Evolutionary conservation across 1,284 basidiomycete genomes (phyloP).

Genomic region (Xerocomus nothofagi): DNA sequence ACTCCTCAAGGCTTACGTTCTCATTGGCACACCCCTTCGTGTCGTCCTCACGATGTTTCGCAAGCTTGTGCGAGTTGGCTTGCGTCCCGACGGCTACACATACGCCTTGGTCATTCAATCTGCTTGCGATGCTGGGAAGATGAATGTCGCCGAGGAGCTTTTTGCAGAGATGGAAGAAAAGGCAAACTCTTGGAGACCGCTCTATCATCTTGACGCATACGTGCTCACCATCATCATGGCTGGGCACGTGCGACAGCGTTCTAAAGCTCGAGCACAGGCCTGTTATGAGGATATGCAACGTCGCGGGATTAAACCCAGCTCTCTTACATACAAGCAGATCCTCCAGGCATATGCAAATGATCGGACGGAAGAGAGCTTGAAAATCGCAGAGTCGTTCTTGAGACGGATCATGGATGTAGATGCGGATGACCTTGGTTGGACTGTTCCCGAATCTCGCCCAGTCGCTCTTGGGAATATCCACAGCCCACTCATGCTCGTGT

Average conservation of each 20-base stretch:
- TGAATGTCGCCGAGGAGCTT: constrained; percentile 68
- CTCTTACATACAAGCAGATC: constrained; percentile 74
- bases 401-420: constrained; percentile 44
- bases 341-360: constrained; percentile 60
- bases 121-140: constrained; percentile 73
- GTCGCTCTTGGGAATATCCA: constrained; percentile 57
- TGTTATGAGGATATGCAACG: constrained; percentile 76
- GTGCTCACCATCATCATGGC: constrained; percentile 85
- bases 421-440: constrained; percentile 40
- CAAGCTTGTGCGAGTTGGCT: constrained; percentile 48
- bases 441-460: constrained; percentile 39
- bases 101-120: constrained; percentile 83
- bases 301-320: constrained; percentile 67
- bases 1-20: constrained; percentile 83
- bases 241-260: constrained; percentile 66
- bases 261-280: constrained; percentile 59
- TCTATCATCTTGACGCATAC: constrained; percentile 53
- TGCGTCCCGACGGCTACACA: constrained; percentile 63
- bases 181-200: constrained; percentile 36
- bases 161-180: constrained; percentile 66
- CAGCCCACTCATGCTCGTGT: constrained; percentile 62
- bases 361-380: constrained; percentile 47
- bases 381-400: constrained; percentile 64
- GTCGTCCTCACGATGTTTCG: constrained; percentile 68
- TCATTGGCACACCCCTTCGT: constrained; percentile 75